phyloP scores from a whole-genome alignment of 1,284 basidiomycete species.

The Cryptococcus sp. region DNA sequence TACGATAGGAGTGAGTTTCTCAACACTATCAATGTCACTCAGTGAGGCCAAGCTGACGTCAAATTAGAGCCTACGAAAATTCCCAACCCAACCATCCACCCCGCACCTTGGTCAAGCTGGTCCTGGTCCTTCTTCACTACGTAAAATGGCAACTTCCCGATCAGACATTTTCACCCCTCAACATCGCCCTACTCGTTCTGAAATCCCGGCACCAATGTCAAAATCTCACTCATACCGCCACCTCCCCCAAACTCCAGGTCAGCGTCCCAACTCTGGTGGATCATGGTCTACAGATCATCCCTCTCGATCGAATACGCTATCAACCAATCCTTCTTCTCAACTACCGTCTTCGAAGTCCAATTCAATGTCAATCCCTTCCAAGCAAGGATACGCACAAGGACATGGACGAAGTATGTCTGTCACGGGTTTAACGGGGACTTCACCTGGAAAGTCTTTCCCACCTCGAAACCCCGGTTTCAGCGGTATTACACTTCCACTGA shows the following conservation, averaged over 20 bases:
- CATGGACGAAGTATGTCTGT: constrained; percentile 5
- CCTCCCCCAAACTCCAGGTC: constrained; percentile 3
- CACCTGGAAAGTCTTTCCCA: constrained; percentile 29
- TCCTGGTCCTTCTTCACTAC: constrained; percentile 27
- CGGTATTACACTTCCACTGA: constrained; percentile 65
- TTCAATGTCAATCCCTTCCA: constrained; percentile 12
- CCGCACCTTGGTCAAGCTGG: constrained; percentile 1
- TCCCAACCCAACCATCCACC: constrained; percentile 7
- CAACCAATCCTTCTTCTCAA: constrained; percentile 25
- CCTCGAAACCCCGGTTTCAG: constrained; percentile 20
- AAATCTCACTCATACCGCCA: background rate
- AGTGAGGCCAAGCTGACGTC: background rate
- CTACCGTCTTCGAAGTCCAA: constrained; percentile 22
- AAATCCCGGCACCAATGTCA: background rate
- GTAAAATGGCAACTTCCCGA: constrained; percentile 29
- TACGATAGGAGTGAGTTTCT: constrained; percentile 34
- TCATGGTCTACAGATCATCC: background rate
- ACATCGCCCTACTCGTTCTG: constrained; percentile 1
- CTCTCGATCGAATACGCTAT: constrained; percentile 18
- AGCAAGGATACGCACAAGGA: background rate
- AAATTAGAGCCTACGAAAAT: constrained; percentile 8
- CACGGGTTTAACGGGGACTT: constrained; percentile 10
- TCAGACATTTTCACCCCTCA: constrained; percentile 30
- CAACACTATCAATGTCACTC: too few relatives aligned
- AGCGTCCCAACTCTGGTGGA: background rate